A percentile compares a stretch with the other conserved stretches of the same genome.
These are phyloP conservation scores for Neurospora sp. DNA, from an alignment of 495 filamentous ascomycete species.

Conservation along the genomic window DNA sequence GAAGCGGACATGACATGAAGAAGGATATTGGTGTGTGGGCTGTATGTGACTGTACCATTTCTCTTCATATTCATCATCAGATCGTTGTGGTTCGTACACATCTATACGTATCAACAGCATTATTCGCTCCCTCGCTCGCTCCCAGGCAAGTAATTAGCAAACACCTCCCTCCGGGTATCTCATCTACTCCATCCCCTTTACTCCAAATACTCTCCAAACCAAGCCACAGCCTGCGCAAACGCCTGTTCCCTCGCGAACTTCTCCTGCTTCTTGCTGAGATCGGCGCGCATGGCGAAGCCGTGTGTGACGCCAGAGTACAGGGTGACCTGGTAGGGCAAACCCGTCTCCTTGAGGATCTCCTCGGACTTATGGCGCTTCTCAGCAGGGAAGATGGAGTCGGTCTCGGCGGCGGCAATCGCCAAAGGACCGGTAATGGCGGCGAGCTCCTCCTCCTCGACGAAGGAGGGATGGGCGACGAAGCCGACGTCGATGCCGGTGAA, in stretches of 20 bases:
- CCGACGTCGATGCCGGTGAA: constrained; percentile 43
- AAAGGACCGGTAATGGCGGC: constrained; percentile 59
- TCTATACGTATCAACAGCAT: not conserved
- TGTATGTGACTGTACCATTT: not conserved
- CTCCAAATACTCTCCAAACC: constrained; percentile 53
- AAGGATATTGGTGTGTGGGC: not conserved
- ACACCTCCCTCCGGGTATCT: not conserved
- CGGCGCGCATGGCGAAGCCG: constrained; percentile 69
- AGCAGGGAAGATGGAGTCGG: constrained; percentile 67
- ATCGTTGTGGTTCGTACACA: not conserved
- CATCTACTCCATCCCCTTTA: not conserved
- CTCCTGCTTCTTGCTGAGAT: constrained; percentile 47
- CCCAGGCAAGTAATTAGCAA: not conserved
- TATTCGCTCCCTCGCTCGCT: not conserved
- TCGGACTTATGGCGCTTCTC: constrained; percentile 55
- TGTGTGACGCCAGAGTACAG: constrained; percentile 67
- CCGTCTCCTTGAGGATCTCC: constrained; percentile 46
- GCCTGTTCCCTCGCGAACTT: constrained; percentile 82
- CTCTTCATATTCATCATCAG: no score
- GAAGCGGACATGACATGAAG: not conserved
- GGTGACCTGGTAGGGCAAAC: constrained; percentile 69
- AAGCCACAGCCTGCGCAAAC: constrained; percentile 67
- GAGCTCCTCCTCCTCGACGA: constrained; percentile 69
- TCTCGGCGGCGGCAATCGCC: constrained; percentile 70
- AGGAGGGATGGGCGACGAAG: constrained; percentile 66